Conservation (phyloP, 495 filamentous ascomycete genomes). For the Aspergillus bertholletiae region DNA sequence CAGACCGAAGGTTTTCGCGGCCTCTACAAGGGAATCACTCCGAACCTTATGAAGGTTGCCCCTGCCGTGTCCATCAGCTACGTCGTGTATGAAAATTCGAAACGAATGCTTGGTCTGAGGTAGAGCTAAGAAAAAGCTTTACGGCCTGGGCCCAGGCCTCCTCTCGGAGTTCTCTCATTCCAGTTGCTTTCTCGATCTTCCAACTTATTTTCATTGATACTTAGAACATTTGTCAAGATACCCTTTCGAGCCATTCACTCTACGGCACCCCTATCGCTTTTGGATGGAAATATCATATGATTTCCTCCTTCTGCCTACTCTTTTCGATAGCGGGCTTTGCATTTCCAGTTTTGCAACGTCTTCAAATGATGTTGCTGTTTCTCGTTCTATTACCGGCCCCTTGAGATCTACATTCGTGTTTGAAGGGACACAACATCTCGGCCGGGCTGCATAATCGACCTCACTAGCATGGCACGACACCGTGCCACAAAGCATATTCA, state of each 20-base stretch:
- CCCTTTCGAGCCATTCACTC: slow-evolving; percentile 19
- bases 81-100: slow-evolving; percentile 95
- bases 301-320: background rate
- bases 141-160: background rate
- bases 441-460: slow-evolving; percentile 11
- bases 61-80: slow-evolving; percentile 97
- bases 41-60: slow-evolving; percentile 94
- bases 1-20: slow-evolving; percentile 79
- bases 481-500: slow-evolving; percentile 24
- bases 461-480: slow-evolving; percentile 39
- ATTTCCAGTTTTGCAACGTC: background rate
- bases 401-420: background rate
- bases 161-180: background rate
- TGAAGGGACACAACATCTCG: background rate
- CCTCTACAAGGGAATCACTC: slow-evolving; percentile 91
- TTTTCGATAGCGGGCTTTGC: slow-evolving; percentile 7
- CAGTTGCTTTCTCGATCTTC: slow-evolving; percentile 2
- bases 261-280: slow-evolving; percentile 1
- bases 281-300: slow-evolving; percentile 9
- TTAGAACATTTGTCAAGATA: slow-evolving; percentile 27
- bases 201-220: slow-evolving; percentile 10
- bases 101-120: slow-evolving; percentile 68
- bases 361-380: slow-evolving; percentile 1
- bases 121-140: slow-evolving; percentile 30
- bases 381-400: background rate